Conservation (phyloP, 2,329 filamentous ascomycete genomes). For the Cryphonectria naterciae region DNA sequence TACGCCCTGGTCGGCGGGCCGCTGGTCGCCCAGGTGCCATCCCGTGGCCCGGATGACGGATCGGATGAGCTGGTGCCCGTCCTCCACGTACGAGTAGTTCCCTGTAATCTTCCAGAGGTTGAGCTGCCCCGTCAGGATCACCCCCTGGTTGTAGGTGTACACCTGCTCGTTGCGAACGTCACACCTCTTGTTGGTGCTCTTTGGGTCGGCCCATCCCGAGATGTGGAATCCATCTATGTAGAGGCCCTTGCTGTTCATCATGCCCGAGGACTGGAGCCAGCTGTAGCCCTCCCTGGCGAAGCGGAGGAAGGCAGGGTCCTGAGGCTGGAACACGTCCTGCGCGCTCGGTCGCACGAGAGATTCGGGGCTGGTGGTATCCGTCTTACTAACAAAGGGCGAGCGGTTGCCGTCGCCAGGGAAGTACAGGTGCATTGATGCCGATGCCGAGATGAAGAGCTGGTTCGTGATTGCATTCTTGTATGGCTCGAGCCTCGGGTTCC, state of each 20-base stretch:
- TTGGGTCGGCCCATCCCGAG: slow-evolving; percentile 61
- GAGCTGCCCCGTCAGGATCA: slow-evolving; percentile 79
- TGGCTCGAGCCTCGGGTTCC: slow-evolving; percentile 78
- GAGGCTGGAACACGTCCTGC: slow-evolving; percentile 39
- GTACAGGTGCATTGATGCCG: slow-evolving; percentile 85
- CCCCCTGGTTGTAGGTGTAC: slow-evolving; percentile 95
- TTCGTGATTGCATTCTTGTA: slow-evolving; percentile 99
- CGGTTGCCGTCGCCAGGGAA: slow-evolving; percentile 80
- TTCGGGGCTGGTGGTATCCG: slow-evolving; percentile 14
- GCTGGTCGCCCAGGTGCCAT: slow-evolving; percentile 59
- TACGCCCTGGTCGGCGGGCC: slow-evolving; percentile 45
- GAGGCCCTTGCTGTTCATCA: slow-evolving; percentile 76
- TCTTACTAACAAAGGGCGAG: slow-evolving; percentile 60
- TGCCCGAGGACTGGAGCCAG: slow-evolving; percentile 79
- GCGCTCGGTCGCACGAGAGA: slow-evolving; percentile 14
- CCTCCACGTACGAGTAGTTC: slow-evolving; percentile 69
- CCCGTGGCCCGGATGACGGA: slow-evolving; percentile 79
- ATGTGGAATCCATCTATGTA: slow-evolving; percentile 92
- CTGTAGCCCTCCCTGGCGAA: slow-evolving; percentile 78
- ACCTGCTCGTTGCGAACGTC: slow-evolving; percentile 85
- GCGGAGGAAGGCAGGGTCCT: slow-evolving; percentile 68
- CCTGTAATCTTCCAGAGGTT: slow-evolving; percentile 81
- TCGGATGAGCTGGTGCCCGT: slow-evolving; percentile 78
- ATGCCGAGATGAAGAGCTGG: slow-evolving; percentile 83
- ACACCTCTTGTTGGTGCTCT: slow-evolving; percentile 71